Evolutionary conservation across 148 eudicot genomes (phyloP).

Genomic region (Dysphania ambrosioides): DNA sequence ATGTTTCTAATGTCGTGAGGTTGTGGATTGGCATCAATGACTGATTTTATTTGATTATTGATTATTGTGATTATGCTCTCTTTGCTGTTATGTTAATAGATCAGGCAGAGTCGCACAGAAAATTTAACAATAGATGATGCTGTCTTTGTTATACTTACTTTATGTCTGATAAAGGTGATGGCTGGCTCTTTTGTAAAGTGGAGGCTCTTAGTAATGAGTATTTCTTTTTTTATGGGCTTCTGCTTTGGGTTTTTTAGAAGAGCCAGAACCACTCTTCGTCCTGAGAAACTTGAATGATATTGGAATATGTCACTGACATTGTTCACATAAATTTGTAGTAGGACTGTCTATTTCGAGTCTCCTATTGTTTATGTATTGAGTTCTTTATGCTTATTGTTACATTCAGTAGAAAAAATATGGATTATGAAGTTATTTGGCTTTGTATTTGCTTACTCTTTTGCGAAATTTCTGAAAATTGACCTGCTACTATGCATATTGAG

Average conservation of each 20-base stretch:
- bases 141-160: neutral
- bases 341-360: neutral
- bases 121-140: neutral
- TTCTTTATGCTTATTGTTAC: neutral
- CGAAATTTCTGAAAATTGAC: too few relatives aligned
- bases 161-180: neutral
- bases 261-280: neutral
- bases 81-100: neutral
- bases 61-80: neutral
- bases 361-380: neutral
- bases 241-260: neutral
- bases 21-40: too few relatives aligned
- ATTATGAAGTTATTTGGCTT: neutral
- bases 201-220: neutral
- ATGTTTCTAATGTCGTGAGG: too few relatives aligned
- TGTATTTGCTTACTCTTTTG: neutral
- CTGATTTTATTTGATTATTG: too few relatives aligned
- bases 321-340: neutral
- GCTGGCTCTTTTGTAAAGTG: neutral
- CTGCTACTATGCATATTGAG: neutral
- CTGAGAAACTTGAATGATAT: neutral
- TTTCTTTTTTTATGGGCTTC: neutral
- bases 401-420: neutral
- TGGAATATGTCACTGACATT: neutral
- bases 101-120: neutral